These are phyloP conservation scores for Fusarium temperatum DNA, from an alignment of 2,329 filamentous ascomycete species.

Conservation along the genomic window DNA sequence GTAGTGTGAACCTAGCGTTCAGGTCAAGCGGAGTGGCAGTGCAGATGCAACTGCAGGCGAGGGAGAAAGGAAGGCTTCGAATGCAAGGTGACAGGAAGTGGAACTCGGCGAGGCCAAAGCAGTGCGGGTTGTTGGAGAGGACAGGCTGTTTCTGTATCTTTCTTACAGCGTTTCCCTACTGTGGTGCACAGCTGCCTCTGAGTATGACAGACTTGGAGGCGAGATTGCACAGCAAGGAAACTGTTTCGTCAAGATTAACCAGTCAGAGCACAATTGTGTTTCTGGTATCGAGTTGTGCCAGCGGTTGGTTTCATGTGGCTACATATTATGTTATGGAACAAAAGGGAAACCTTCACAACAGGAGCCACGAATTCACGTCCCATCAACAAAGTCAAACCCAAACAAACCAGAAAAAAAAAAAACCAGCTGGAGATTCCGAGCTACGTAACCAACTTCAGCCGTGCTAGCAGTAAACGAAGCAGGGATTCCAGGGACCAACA, in stretches of 20 bases:
- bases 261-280: background rate
- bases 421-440: conserved; percentile 6
- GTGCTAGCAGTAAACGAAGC: conserved; percentile 10
- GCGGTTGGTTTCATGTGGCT: conserved; percentile 16
- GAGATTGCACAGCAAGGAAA: conserved; percentile 15
- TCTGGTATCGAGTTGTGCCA: background rate
- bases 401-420: background rate
- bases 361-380: conserved; percentile 7
- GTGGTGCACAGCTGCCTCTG: background rate
- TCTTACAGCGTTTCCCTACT: background rate
- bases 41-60: conserved; percentile 24
- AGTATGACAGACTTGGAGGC: background rate
- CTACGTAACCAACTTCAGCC: conserved; percentile 23
- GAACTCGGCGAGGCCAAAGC: background rate
- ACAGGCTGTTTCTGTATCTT: background rate
- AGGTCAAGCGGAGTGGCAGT: conserved; percentile 35
- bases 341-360: conserved; percentile 17
- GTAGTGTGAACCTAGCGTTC: conserved; percentile 20
- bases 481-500: conserved; percentile 25
- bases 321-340: background rate
- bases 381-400: background rate
- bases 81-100: background rate
- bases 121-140: background rate
- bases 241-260: background rate
- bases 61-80: conserved; percentile 20